Evolutionary conservation across 345 rosid species (phyloP).

Genomic region (Triadica sebifera): DNA sequence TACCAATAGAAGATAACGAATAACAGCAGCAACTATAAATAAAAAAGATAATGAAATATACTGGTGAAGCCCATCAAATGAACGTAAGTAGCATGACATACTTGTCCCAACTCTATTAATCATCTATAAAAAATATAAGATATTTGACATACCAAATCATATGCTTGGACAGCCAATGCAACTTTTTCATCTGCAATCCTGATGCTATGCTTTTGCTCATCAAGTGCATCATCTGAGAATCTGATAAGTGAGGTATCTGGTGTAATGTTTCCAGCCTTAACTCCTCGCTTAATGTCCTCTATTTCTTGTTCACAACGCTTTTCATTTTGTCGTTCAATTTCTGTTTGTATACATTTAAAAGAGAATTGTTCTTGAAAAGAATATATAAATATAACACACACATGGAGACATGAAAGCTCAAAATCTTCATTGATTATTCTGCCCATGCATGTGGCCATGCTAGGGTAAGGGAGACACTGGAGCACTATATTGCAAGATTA

Average conservation of each 20-base stretch:
- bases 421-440: not conserved
- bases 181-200: constrained; percentile 97
- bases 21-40: not conserved
- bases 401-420: not conserved
- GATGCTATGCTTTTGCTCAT: constrained; percentile 90
- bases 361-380: not conserved
- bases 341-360: constrained; percentile 35
- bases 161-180: constrained; percentile 81
- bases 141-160: constrained; percentile 68
- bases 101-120: not conserved
- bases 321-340: constrained; percentile 76
- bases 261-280: constrained; percentile 53
- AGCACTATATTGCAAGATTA: no score
- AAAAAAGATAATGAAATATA: not conserved
- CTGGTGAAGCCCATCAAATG: no score
- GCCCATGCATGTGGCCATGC: not conserved
- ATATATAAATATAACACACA: not conserved
- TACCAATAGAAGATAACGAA: not conserved
- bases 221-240: constrained; percentile 87
- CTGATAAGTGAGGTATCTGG: constrained; percentile 49
- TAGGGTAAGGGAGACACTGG: not conserved
- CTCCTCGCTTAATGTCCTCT: constrained; percentile 66
- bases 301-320: constrained; percentile 84
- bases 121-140: not conserved
- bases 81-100: no score